Evolutionary conservation across 306 rosid species (phyloP).

Genomic region (Lathyrus sativus): DNA sequence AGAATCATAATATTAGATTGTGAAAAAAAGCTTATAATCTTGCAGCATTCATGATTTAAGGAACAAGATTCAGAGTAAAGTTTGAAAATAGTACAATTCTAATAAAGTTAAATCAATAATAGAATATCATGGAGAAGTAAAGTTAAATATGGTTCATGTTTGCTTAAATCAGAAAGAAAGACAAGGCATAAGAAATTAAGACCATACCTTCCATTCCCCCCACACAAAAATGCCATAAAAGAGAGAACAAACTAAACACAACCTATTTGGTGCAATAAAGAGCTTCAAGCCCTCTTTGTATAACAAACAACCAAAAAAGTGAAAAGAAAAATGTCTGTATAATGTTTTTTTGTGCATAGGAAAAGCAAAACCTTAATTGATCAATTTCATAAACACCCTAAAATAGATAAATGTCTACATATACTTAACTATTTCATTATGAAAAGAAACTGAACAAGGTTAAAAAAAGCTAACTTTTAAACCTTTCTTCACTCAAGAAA

Average conservation of each 20-base stretch:
- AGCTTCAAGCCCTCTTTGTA: constrained; percentile 25
- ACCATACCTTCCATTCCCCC: constrained; percentile 6
- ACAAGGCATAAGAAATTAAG: constrained; percentile 17
- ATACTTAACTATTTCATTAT: constrained; percentile 1
- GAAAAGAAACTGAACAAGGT: constrained; percentile 23
- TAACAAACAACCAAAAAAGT: constrained; percentile 26
- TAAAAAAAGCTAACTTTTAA: constrained; percentile 13
- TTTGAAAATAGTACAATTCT: constrained; percentile 25
- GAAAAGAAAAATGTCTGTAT: neutral
- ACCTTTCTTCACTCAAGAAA: constrained; percentile 23
- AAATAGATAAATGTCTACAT: constrained; percentile 21
- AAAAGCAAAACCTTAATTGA: constrained; percentile 23
- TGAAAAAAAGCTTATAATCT: constrained; percentile 24
- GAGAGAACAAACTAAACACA: constrained; percentile 34
- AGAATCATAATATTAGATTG: constrained; percentile 17
- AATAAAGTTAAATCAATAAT: constrained; percentile 17
- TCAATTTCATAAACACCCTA: constrained; percentile 18
- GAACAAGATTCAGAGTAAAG: constrained; percentile 23
- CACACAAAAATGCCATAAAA: constrained; percentile 17
- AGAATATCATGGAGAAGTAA: constrained; percentile 22
- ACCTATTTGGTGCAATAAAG: constrained; percentile 22
- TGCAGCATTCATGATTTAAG: constrained; percentile 20
- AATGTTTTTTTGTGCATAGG: constrained; percentile 9
- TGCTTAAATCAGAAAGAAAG: neutral
- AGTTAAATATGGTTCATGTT: constrained; percentile 7